Conservation (phyloP, 1,284 basidiomycete genomes). For the Cronartium quercuum region DNA sequence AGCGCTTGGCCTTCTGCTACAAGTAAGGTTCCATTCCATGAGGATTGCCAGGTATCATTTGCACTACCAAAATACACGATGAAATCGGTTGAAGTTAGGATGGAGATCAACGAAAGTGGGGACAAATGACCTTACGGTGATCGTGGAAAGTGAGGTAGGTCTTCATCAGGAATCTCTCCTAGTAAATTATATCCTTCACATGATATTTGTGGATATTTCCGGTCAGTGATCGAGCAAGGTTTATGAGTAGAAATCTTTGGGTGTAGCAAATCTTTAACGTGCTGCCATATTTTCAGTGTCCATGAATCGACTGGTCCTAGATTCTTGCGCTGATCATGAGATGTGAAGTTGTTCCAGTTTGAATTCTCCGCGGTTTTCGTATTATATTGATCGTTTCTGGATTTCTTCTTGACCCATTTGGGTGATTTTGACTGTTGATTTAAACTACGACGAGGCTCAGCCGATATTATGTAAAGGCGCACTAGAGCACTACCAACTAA, state of each 20-base stretch:
- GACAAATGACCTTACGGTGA: not conserved
- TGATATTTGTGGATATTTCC: not conserved
- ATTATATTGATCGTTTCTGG: too few species aligned
- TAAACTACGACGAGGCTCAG: too few species aligned
- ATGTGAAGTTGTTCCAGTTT: too few species aligned
- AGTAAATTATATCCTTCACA: not conserved
- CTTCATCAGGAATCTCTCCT: not conserved
- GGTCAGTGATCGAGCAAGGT: not conserved
- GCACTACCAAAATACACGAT: not conserved
- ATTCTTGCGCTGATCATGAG: too few species aligned
- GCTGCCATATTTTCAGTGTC: too few species aligned
- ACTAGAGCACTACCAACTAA: not conserved
- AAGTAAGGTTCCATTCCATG: not conserved
- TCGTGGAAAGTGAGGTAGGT: not conserved
- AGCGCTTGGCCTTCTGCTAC: not conserved
- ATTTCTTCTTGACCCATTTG: too few species aligned
- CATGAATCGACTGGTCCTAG: too few species aligned
- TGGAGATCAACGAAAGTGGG: not conserved
- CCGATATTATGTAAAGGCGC: not conserved
- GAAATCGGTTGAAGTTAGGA: not conserved
- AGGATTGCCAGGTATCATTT: not conserved
- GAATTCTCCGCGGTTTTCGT: too few species aligned
- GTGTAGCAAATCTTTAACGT: too few species aligned
- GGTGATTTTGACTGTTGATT: too few species aligned
- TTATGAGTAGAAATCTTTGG: too few species aligned